Conservation (phyloP, 192 early-diverging fungal genomes). For the Pilobolus umbonatus region DNA sequence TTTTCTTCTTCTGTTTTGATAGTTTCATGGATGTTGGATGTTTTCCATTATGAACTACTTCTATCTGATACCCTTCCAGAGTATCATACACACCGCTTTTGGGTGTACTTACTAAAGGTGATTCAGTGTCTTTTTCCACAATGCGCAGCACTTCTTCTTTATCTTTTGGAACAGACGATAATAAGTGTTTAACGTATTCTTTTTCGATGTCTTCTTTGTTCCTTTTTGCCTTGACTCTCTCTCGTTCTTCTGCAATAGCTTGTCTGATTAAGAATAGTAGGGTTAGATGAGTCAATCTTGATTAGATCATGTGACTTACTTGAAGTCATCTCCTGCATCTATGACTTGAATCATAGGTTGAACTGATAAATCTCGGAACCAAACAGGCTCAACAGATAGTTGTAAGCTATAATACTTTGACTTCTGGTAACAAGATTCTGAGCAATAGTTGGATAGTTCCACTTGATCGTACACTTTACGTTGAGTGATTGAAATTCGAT, state of each 20-base stretch:
- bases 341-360: conserved; percentile 19
- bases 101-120: neutral
- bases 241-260: conserved; percentile 11
- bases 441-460: conserved; percentile 66
- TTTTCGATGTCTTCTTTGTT: conserved; percentile 2
- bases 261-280: conserved; percentile 4
- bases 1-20: neutral
- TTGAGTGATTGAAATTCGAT: conserved; percentile 62
- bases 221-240: conserved; percentile 1
- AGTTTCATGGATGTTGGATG: conserved; percentile 11
- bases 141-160: conserved; percentile 3
- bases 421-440: conserved; percentile 62
- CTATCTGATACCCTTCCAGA: conserved; percentile 36
- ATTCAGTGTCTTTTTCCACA: conserved; percentile 10
- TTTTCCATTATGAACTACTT: conserved; percentile 12
- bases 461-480: conserved; percentile 78
- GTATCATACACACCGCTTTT: conserved; percentile 23
- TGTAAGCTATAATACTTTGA: conserved; percentile 68
- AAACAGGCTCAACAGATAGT: conserved; percentile 71
- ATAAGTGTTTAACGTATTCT: conserved; percentile 20
- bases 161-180: conserved; percentile 9
- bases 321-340: conserved; percentile 20
- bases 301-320: conserved; percentile 15
- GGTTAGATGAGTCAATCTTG: neutral
- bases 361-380: conserved; percentile 44